These are phyloP conservation scores for Coemansia sp. DNA, from an alignment of 192 early-diverging fungal genomes.

Conservation along the genomic window DNA sequence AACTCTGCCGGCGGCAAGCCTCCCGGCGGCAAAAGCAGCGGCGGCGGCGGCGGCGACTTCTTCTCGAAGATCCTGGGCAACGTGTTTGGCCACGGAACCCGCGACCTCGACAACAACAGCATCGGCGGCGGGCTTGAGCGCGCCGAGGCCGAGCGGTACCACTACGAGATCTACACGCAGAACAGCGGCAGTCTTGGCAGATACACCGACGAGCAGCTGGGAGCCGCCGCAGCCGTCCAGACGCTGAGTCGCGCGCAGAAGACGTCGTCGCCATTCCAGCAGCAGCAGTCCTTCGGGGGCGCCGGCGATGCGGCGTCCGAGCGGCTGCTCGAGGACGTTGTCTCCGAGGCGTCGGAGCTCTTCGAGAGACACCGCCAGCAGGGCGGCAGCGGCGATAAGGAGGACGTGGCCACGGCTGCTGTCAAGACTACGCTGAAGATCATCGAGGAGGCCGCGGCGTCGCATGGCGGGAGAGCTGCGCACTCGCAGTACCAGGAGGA, in stretches of 20 bases:
- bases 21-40: constrained; percentile 10
- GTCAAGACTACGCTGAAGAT: constrained; percentile 44
- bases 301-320: constrained; percentile 35
- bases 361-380: constrained; percentile 14
- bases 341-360: constrained; percentile 38
- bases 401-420: constrained; percentile 32
- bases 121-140: constrained; percentile 26
- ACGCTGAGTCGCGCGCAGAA: constrained; percentile 30
- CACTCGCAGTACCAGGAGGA: neutral
- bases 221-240: constrained; percentile 43
- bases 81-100: constrained; percentile 45
- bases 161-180: constrained; percentile 30
- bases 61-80: constrained; percentile 50
- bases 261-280: constrained; percentile 3
- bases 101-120: constrained; percentile 30
- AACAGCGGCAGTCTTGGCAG: neutral
- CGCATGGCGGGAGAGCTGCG: neutral
- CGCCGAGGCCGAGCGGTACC: constrained; percentile 20
- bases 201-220: constrained; percentile 43
- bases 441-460: constrained; percentile 30
- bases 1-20: constrained; percentile 13
- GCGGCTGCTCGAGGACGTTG: constrained; percentile 40
- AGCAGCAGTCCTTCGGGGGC: neutral
- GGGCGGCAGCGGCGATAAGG: constrained; percentile 38
- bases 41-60: constrained; percentile 29